Evolutionary conservation across 2,329 filamentous ascomycete species (phyloP), one percentile per base, ranked within the genome.

Genomic region (Cladosporium sphaerospermum): DNA sequence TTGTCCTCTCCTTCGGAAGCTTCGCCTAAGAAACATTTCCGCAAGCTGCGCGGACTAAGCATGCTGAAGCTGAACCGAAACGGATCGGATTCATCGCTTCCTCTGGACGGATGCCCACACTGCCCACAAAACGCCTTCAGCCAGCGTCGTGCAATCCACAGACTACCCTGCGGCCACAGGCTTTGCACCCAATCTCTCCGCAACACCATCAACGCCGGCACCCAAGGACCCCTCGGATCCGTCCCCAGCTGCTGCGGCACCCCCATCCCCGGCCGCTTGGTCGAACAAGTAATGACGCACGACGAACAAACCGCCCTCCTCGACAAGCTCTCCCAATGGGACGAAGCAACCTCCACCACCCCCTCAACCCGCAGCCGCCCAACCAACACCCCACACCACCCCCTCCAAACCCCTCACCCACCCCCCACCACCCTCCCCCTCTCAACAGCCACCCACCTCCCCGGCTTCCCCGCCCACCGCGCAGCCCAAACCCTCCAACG

Each of bases 161-260:
- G 57, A 41, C 56, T 70, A 10, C 64, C 68, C 3, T 70, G 68
- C 41, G 65, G 66, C 8, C 68, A 70, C 53, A 52, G 59, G 42
- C 53, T 69, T 11, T 70, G 67, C 48, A 66, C 63, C 2, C 60
- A 64, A 33, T 65, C 64, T 4, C 53, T 70, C 28, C 57, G 66
- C 28, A 61, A 64, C 42, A 66, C 61, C 31, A 66, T 74, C 48
- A 66, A 70, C 47, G 64, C 48, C 13, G 33, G 48, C 48, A 44
- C 69, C 31, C 57, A 8, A 58, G 59, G 11, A 55, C 66, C 33
- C 57, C 62, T 14, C 61, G 67, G 66, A 45, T 59, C 63, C 8
- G 59, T 67, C 9, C 73, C 73, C 0, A 67, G 61, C 51, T 75
- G 72, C 55, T 75, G 73, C 56, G 69, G 68, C 11, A 65, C 61